These are phyloP conservation scores for Spergularia azorica DNA, from an alignment of 179 eudicot genomes.

Conservation along the genomic window DNA sequence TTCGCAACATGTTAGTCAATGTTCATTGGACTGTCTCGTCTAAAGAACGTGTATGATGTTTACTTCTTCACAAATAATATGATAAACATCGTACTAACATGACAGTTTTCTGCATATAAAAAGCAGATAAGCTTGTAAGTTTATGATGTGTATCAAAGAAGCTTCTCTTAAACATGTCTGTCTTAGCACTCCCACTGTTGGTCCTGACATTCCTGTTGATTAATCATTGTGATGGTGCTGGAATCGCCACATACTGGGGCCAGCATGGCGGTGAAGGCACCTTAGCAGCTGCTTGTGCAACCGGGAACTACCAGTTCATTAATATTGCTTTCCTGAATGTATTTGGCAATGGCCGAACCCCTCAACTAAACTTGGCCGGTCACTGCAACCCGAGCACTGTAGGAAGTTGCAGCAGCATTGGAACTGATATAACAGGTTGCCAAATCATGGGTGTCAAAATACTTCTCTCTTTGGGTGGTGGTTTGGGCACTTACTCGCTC, in stretches of 20 bases:
- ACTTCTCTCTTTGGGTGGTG: slow-evolving; percentile 45
- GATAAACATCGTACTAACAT: neutral
- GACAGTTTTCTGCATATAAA: slow-evolving; percentile 21
- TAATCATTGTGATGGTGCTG: slow-evolving; percentile 30
- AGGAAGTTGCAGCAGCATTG: slow-evolving; percentile 30
- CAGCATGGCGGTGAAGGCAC: slow-evolving; percentile 53
- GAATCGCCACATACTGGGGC: slow-evolving; percentile 55
- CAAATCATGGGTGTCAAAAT: slow-evolving; percentile 36
- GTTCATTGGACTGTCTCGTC: neutral
- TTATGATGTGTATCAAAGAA: neutral
- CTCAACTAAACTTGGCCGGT: slow-evolving; percentile 48
- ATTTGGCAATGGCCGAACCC: slow-evolving; percentile 45
- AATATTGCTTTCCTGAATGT: slow-evolving; percentile 40
- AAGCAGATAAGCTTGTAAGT: neutral
- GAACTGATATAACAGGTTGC: slow-evolving; percentile 31
- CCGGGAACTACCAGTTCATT: slow-evolving; percentile 43
- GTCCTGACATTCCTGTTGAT: slow-evolving; percentile 20
- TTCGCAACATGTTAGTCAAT: neutral
- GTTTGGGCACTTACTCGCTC: slow-evolving; percentile 35
- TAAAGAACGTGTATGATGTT: neutral
- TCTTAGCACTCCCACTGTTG: slow-evolving; percentile 10
- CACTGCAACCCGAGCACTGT: slow-evolving; percentile 40
- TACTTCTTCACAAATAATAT: slow-evolving; percentile 8
- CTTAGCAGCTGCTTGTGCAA: slow-evolving; percentile 42
- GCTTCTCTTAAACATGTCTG: slow-evolving; percentile 20